Evolutionary conservation across 1,284 basidiomycete genomes (phyloP).

Genomic region (Cerrena zonata): DNA sequence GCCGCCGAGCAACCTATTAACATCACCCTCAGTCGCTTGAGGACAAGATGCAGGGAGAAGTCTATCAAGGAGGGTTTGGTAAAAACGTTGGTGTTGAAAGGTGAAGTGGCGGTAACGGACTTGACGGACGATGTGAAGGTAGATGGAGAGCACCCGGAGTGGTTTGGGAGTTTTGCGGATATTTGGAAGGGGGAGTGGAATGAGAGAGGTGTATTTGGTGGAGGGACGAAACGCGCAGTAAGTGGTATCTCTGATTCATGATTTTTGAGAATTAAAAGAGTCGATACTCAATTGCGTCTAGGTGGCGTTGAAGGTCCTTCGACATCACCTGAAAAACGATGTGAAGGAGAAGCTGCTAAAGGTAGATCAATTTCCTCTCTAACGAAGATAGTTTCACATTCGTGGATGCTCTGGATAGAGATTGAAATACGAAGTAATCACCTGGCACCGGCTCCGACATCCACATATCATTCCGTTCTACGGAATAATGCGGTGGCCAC

Average conservation of each 20-base stretch:
- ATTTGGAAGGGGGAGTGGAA: constrained; percentile 54
- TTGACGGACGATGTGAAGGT: constrained; percentile 47
- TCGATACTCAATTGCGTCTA: no score
- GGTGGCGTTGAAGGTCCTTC: constrained; percentile 53
- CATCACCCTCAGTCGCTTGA: not conserved
- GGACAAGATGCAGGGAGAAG: constrained; percentile 43
- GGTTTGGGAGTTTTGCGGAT: constrained; percentile 51
- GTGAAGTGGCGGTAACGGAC: constrained; percentile 42
- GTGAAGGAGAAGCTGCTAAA: constrained; percentile 47
- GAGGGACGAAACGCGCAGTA: constrained; percentile 29
- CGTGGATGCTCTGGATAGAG: constrained; percentile 4
- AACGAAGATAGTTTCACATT: not conserved
- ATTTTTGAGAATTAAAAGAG: no score
- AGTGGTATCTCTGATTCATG: no score
- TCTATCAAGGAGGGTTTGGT: constrained; percentile 47
- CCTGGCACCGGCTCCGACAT: constrained; percentile 12
- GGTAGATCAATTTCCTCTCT: constrained; percentile 26
- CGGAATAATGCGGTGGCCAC: constrained; percentile 10
- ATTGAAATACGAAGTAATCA: constrained; percentile 5
- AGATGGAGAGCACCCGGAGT: constrained; percentile 35
- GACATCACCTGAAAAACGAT: constrained; percentile 45
- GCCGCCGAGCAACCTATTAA: not conserved
- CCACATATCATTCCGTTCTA: constrained; percentile 10
- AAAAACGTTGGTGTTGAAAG: constrained; percentile 48
- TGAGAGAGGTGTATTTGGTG: constrained; percentile 29